Evolutionary conservation across 2,329 filamentous ascomycete species (phyloP).

Genomic region (Diplodia corticola): DNA sequence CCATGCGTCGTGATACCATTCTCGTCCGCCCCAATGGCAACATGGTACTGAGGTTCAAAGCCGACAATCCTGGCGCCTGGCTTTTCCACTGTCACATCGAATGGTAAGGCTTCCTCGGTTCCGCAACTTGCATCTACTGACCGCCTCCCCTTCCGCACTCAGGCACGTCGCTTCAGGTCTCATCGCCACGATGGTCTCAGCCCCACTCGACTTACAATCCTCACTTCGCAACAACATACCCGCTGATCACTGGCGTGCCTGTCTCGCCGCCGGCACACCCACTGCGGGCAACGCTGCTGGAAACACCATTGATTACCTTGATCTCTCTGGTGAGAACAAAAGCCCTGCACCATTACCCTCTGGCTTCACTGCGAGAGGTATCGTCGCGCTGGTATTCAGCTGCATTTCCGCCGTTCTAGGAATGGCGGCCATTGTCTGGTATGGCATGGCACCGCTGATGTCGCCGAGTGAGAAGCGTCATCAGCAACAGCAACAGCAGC

Average conservation of each 20-base stretch:
- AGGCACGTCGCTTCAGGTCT: constrained; percentile 56
- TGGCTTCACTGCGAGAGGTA: constrained; percentile 71
- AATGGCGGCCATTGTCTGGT: constrained; percentile 66
- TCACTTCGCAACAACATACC: constrained; percentile 61
- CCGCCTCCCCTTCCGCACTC: neutral
- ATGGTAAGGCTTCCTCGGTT: constrained; percentile 26
- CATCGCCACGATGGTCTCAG: constrained; percentile 54
- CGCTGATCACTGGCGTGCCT: constrained; percentile 60
- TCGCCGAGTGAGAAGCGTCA: neutral
- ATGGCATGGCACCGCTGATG: constrained; percentile 51
- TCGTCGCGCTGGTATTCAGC: constrained; percentile 74
- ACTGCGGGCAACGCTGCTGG: constrained; percentile 72
- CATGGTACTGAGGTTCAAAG: constrained; percentile 56
- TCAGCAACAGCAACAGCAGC: neutral
- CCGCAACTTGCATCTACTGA: neutral
- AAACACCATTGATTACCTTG: constrained; percentile 63
- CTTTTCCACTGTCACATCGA: constrained; percentile 32
- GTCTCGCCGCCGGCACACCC: constrained; percentile 53
- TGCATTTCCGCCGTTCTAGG: constrained; percentile 68
- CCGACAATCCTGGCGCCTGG: constrained; percentile 52
- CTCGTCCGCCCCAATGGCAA: constrained; percentile 57
- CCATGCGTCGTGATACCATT: constrained; percentile 56
- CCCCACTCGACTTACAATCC: constrained; percentile 54
- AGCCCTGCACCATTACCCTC: constrained; percentile 59
- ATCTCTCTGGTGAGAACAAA: constrained; percentile 54